A percentile compares a stretch with the other conserved stretches of the same genome.
These are phyloP conservation scores for Macaranga tanarius DNA, from an alignment of 441 rosid genomes.

Conservation along the genomic window DNA sequence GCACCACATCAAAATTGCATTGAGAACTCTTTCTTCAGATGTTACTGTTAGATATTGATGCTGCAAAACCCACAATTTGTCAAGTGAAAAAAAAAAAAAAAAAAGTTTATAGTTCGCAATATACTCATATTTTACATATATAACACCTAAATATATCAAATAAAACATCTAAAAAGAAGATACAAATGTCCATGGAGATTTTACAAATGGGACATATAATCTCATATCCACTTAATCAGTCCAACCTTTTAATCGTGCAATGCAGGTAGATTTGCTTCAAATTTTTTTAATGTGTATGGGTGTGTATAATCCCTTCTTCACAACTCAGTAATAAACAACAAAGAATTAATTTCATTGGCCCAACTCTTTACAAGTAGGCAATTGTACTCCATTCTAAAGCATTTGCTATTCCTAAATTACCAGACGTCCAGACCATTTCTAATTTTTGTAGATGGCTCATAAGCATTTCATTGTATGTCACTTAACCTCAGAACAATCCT, in stretches of 20 bases:
- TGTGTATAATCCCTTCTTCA: neutral
- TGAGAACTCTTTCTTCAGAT: slow-evolving; percentile 87
- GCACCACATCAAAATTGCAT: slow-evolving; percentile 93
- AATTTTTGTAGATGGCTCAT: neutral
- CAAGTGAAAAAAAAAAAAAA: too few relatives aligned
- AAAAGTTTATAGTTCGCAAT: neutral
- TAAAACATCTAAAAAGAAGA: neutral
- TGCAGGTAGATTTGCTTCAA: neutral
- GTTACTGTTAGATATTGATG: slow-evolving; percentile 92
- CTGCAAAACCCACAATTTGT: slow-evolving; percentile 54
- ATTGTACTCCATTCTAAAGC: neutral
- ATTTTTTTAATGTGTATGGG: neutral
- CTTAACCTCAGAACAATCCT: slow-evolving; percentile 7
- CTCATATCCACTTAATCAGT: slow-evolving; percentile 6
- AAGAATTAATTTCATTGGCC: neutral
- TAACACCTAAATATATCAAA: neutral
- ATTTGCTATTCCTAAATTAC: too few relatives aligned
- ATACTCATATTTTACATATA: neutral
- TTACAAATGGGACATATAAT: neutral
- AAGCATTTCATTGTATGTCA: neutral
- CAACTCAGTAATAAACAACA: slow-evolving; percentile 3
- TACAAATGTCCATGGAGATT: neutral
- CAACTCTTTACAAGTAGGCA: slow-evolving; percentile 14
- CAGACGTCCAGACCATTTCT: neutral
- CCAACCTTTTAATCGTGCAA: neutral